These are phyloP conservation scores for Mycena latifolia DNA, from an alignment of 768 basidiomycete species.

Conservation along the genomic window DNA sequence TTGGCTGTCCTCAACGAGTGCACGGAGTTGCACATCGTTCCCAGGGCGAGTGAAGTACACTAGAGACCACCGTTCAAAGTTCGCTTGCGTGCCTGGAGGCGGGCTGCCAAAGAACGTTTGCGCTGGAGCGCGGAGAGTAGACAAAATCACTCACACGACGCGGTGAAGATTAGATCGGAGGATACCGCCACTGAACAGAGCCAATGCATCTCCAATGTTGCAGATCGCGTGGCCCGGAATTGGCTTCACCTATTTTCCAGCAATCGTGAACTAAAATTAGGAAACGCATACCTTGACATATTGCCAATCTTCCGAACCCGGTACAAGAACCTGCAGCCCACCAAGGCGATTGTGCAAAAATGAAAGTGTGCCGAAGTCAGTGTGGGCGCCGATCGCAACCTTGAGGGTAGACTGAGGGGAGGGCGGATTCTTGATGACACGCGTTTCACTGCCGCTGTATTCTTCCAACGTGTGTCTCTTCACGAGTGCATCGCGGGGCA, in stretches of 20 bases:
- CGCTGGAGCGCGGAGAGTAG: conserved; percentile 9
- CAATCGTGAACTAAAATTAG: neutral
- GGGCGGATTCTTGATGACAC: conserved; percentile 65
- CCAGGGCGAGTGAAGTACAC: conserved; percentile 78
- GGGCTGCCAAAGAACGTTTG: conserved; percentile 52
- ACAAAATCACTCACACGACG: conserved; percentile 9
- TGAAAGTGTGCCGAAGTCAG: conserved; percentile 81
- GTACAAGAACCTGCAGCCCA: conserved; percentile 76
- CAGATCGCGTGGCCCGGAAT: conserved; percentile 69
- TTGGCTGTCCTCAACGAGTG: conserved; percentile 64
- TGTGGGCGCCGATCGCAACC: conserved; percentile 67
- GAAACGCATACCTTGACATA: conserved; percentile 79
- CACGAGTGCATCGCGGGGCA: conserved; percentile 62
- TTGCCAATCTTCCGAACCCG: conserved; percentile 72
- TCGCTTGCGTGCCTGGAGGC: conserved; percentile 68
- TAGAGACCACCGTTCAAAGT: conserved; percentile 71
- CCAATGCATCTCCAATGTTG: conserved; percentile 73
- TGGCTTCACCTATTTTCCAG: conserved; percentile 49
- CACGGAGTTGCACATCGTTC: conserved; percentile 61
- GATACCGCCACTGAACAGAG: conserved; percentile 73
- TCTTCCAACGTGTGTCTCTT: conserved; percentile 58
- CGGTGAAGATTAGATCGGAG: conserved; percentile 65
- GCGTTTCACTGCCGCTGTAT: conserved; percentile 68
- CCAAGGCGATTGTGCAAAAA: conserved; percentile 80
- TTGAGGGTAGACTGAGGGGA: conserved; percentile 32